Evolutionary conservation across 2,329 filamentous ascomycete species (phyloP), one percentile per base, ranked within the genome.

Genomic region (Fusarium algeriense): DNA sequence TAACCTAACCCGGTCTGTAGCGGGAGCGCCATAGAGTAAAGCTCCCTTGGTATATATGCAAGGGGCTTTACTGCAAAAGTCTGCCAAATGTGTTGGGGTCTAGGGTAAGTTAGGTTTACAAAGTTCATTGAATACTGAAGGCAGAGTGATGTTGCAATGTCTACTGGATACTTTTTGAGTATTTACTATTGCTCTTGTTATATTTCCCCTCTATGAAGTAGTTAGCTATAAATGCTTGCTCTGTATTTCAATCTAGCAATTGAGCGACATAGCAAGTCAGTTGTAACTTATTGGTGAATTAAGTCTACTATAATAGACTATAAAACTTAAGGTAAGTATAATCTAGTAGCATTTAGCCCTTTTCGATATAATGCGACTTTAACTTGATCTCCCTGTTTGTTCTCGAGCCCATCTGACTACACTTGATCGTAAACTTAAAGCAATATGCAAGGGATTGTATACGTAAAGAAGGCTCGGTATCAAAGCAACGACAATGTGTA

Each of bases 391-490:
- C 61, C 35, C 48, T 64, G 11, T 14, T 43, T 30, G 13, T 26
- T 7, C 12, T 37, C 19, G 2, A 37, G 20, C n/a, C 23, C 30
- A 45, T n/a, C 35, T 48, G 37, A 28, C 13, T 20, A 38, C 19
- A 12, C 9, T 61, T 35, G 6, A 23, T 20, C 11, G 19, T 15
- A 19, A 30, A 57, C 43, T 20, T n/a, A 41, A 57, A 49, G n/a
- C 32, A 43, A 23, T n/a, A 68, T 63, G 64, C 49, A 67, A 68
- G 64, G 64, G 64, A 30, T 26, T 38, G 5, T 11, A 10, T 20
- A 15, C 12, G 13, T 38, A 40, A 23, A 32, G 32, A 46, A 40
- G 35, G 23, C 15, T 38, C 17, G 26, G 34, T 10, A 35, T n/a
- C 63, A 37, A 40, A 44, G 50, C 10, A 28, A 15, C 15, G 28